These are phyloP conservation scores for Talaromyces islandicus DNA, from an alignment of 2,329 filamentous ascomycete species.

Conservation along the genomic window DNA sequence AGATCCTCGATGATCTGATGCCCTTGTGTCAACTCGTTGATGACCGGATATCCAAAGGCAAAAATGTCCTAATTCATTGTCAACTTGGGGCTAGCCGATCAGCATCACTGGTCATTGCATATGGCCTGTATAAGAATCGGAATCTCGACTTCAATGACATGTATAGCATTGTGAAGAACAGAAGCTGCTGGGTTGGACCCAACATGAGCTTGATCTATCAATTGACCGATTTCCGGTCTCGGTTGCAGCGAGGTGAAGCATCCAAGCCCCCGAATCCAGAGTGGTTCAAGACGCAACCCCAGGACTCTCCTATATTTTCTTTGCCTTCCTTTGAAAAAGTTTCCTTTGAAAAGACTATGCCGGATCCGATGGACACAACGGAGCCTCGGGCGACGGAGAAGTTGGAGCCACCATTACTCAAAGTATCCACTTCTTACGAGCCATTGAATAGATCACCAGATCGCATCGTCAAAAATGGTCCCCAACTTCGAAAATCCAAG, in stretches of 20 bases:
- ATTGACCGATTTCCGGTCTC: slow-evolving; percentile 55
- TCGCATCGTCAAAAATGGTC: neutral
- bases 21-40: slow-evolving; percentile 58
- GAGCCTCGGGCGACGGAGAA: neutral
- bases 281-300: slow-evolving; percentile 26
- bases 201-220: slow-evolving; percentile 67
- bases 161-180: slow-evolving; percentile 57
- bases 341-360: slow-evolving; percentile 5
- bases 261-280: slow-evolving; percentile 28
- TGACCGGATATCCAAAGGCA: slow-evolving; percentile 50
- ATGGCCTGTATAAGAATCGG: slow-evolving; percentile 59
- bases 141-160: slow-evolving; percentile 59
- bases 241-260: slow-evolving; percentile 26
- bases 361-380: neutral
- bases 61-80: slow-evolving; percentile 59
- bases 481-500: neutral
- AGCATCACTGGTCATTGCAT: slow-evolving; percentile 61
- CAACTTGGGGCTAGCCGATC: slow-evolving; percentile 61
- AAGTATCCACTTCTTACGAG: neutral
- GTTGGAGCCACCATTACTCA: neutral
- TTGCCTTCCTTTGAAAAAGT: slow-evolving; percentile 10
- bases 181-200: slow-evolving; percentile 62
- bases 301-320: slow-evolving; percentile 10
- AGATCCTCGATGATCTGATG: slow-evolving; percentile 58
- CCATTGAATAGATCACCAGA: neutral